phyloP scores from a whole-genome alignment of 192 early-diverging fungal genomes.

The Mortierella claussenii region DNA sequence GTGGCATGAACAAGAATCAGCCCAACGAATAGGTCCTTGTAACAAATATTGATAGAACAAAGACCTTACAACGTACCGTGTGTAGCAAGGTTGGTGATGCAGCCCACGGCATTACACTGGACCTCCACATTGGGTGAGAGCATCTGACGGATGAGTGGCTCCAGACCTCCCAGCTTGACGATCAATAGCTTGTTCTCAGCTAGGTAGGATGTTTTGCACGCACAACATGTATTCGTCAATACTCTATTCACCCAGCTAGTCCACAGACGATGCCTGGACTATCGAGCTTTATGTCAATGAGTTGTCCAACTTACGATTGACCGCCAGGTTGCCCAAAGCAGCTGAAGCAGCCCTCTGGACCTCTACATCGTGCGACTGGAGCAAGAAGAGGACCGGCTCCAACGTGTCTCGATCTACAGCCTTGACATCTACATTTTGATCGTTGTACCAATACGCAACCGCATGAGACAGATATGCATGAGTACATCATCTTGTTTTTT shows the following conservation, averaged over 20 bases:
- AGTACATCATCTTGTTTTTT: background rate
- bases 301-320: slow-evolving; percentile 74
- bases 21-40: too few relatives aligned
- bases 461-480: slow-evolving; percentile 1
- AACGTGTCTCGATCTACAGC: slow-evolving; percentile 79
- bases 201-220: slow-evolving; percentile 48
- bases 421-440: slow-evolving; percentile 69
- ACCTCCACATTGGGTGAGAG: slow-evolving; percentile 86
- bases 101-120: slow-evolving; percentile 94
- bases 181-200: slow-evolving; percentile 88
- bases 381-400: slow-evolving; percentile 84
- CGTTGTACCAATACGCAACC: background rate
- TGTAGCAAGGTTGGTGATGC: slow-evolving; percentile 93
- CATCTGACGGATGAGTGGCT: slow-evolving; percentile 89
- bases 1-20: background rate
- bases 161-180: slow-evolving; percentile 84
- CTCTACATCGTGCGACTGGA: slow-evolving; percentile 85
- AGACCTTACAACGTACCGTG: slow-evolving; percentile 59
- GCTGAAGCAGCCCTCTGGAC: slow-evolving; percentile 88
- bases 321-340: slow-evolving; percentile 90
- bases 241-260: too few relatives aligned
- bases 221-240: too few relatives aligned
- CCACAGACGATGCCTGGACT: too few relatives aligned
- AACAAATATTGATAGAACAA: background rate
- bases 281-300: too few relatives aligned